A percentile compares a stretch with the other conserved stretches of the same genome.
These are phyloP conservation scores for Cladosporium sp. DNA, from an alignment of 2,329 filamentous ascomycete species.

Conservation along the genomic window DNA sequence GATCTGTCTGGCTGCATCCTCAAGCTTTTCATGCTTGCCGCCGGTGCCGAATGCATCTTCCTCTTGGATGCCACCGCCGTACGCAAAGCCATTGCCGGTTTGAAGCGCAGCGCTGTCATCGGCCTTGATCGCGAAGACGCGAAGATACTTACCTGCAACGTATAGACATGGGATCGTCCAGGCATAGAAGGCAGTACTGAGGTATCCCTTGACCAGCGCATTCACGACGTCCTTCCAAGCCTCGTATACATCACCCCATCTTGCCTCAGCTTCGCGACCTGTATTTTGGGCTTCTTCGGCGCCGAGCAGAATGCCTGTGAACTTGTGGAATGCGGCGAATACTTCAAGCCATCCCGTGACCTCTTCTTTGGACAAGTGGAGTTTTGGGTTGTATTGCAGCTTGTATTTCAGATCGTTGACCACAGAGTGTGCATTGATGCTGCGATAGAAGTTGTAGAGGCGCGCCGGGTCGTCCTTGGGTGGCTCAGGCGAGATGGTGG, in stretches of 20 bases:
- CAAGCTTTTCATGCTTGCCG: slow-evolving; percentile 79
- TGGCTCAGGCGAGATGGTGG: slow-evolving; percentile 70
- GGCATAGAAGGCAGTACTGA: slow-evolving; percentile 70
- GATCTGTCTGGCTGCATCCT: slow-evolving; percentile 86
- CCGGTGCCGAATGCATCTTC: slow-evolving; percentile 79
- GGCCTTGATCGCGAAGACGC: slow-evolving; percentile 86
- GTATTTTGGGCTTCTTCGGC: slow-evolving; percentile 57
- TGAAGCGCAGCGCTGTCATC: slow-evolving; percentile 66
- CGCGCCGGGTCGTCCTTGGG: slow-evolving; percentile 63
- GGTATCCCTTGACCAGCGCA: slow-evolving; percentile 77
- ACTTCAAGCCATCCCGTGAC: slow-evolving; percentile 82
- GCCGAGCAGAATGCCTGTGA: slow-evolving; percentile 69
- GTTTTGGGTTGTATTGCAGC: slow-evolving; percentile 62
- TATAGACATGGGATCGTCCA: slow-evolving; percentile 96
- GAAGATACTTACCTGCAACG: slow-evolving; percentile 78
- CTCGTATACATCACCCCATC: slow-evolving; percentile 82
- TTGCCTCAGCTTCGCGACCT: slow-evolving; percentile 47
- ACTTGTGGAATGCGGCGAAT: slow-evolving; percentile 81
- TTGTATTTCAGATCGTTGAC: slow-evolving; percentile 69
- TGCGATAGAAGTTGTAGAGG: slow-evolving; percentile 69
- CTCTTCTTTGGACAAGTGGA: slow-evolving; percentile 55
- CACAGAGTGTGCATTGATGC: slow-evolving; percentile 65
- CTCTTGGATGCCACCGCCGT: slow-evolving; percentile 63
- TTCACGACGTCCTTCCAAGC: slow-evolving; percentile 84
- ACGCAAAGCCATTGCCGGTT: slow-evolving; percentile 38